Conservation (phyloP, 164 flowering plant species). For the Aristolochia californica region DNA sequence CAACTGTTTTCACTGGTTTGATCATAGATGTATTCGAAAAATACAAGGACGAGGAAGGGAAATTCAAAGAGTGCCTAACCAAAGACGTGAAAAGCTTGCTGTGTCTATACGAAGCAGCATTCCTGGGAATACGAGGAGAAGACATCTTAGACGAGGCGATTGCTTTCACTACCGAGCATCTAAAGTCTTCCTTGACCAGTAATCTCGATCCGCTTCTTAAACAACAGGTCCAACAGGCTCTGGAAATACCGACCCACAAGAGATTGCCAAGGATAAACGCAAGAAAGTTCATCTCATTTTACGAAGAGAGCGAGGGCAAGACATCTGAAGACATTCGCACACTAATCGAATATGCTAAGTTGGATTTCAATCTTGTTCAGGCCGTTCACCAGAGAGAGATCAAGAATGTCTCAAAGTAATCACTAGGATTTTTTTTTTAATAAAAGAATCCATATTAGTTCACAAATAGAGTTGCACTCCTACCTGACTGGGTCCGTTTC, state of each 20-base stretch:
- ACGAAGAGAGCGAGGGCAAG: not conserved
- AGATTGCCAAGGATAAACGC: constrained; percentile 10
- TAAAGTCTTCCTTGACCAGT: not conserved
- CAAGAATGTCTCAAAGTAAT: constrained; percentile 1
- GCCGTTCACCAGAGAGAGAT: constrained; percentile 5
- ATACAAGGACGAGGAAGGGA: not conserved
- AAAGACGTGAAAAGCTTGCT: not conserved
- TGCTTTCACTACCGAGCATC: constrained; percentile 8
- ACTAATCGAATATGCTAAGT: constrained; percentile 13
- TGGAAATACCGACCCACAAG: constrained; percentile 12
- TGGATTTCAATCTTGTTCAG: constrained; percentile 13
- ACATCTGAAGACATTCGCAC: not conserved
- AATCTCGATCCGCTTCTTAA: not conserved
- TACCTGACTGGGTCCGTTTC: too few species aligned
- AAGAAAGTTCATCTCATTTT: constrained; percentile 7
- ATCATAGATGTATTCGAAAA: constrained; percentile 6
- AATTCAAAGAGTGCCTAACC: constrained; percentile 1
- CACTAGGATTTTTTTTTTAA: not conserved
- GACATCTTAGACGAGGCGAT: constrained; percentile 17
- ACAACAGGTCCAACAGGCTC: constrained; percentile 3
- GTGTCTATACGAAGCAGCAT: constrained; percentile 20
- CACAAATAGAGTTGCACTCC: too few species aligned
- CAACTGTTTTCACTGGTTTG: too few species aligned
- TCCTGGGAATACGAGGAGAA: constrained; percentile 15
- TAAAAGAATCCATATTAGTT: not conserved